These are phyloP conservation scores for Rasamsonia emersonii DNA, from an alignment of 2,329 filamentous ascomycete genomes.

Conservation along the genomic window DNA sequence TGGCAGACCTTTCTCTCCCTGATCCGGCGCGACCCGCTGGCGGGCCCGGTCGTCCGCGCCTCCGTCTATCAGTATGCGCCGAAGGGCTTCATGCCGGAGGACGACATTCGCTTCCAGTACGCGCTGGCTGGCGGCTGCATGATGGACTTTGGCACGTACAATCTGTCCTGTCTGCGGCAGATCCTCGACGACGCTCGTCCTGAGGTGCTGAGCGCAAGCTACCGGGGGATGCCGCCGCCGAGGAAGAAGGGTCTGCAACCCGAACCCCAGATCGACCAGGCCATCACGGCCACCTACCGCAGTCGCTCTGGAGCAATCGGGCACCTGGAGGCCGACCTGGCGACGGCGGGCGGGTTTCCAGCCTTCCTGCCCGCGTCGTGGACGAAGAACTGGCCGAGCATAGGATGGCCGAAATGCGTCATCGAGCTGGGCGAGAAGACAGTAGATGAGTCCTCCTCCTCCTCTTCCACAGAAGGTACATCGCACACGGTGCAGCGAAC, in stretches of 20 bases:
- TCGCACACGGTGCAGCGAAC: constrained; percentile 8
- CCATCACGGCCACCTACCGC: constrained; percentile 11
- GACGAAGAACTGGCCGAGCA: constrained; percentile 5
- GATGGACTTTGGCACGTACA: constrained; percentile 32
- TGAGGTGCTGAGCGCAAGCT: constrained; percentile 27
- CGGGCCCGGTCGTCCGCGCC: constrained; percentile 28
- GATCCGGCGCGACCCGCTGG: constrained; percentile 3
- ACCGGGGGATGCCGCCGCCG: constrained; percentile 20
- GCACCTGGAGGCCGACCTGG: constrained; percentile 10
- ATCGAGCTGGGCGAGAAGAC: constrained; percentile 11
- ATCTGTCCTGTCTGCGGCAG: constrained; percentile 28
- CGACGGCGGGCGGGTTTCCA: constrained; percentile 7
- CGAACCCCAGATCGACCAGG: constrained; percentile 24
- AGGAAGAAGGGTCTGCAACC: constrained; percentile 13
- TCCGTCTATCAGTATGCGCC: constrained; percentile 33
- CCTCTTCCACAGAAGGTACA: background rate
- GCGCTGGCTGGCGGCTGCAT: constrained; percentile 35
- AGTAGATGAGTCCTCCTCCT: constrained; percentile 2
- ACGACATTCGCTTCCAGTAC: constrained; percentile 40
- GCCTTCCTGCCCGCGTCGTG: constrained; percentile 9
- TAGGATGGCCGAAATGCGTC: constrained; percentile 14
- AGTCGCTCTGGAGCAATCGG: constrained; percentile 10
- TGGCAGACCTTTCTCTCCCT: constrained; percentile 31
- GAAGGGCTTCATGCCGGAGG: constrained; percentile 19
- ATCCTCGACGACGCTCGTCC: constrained; percentile 34